Evolutionary conservation across 208 protist species (phyloP).

Genomic region (Leishmania major): DNA sequence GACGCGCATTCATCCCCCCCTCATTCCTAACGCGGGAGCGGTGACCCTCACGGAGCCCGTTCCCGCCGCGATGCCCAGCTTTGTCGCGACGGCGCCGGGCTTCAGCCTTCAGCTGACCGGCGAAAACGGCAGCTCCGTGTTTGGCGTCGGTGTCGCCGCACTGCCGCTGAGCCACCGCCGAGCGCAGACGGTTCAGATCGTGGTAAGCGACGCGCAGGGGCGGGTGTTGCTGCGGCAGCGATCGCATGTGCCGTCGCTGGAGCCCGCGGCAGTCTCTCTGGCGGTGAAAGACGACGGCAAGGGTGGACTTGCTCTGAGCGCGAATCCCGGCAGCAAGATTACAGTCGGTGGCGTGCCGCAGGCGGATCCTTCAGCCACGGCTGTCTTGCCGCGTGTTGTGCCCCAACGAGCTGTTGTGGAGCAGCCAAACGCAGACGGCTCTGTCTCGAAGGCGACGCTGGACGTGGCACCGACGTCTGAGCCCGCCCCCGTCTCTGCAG

Average conservation of each 20-base stretch:
- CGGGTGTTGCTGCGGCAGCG: slow-evolving; percentile 56
- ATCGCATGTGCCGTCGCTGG: slow-evolving; percentile 49
- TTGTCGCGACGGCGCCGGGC: slow-evolving; percentile 42
- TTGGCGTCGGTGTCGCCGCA: slow-evolving; percentile 39
- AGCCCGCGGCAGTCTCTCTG: slow-evolving; percentile 32
- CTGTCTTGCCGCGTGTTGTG: slow-evolving; percentile 21
- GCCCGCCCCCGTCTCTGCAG: not conserved
- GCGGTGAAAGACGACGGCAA: slow-evolving; percentile 38
- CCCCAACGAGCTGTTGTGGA: slow-evolving; percentile 38
- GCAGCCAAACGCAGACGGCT: slow-evolving; percentile 41
- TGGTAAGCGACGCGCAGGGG: slow-evolving; percentile 45
- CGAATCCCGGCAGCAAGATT: slow-evolving; percentile 12
- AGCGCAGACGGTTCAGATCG: slow-evolving; percentile 57
- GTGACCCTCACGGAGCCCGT: not conserved
- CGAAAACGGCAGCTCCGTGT: slow-evolving; percentile 53
- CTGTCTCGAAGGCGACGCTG: slow-evolving; percentile 30
- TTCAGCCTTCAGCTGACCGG: slow-evolving; percentile 62
- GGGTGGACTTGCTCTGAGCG: slow-evolving; percentile 27
- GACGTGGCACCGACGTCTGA: slow-evolving; percentile 30
- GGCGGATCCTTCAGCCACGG: slow-evolving; percentile 16
- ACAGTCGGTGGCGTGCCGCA: slow-evolving; percentile 22
- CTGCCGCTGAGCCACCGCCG: slow-evolving; percentile 50
- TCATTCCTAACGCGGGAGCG: not conserved
- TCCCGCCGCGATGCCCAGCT: slow-evolving; percentile 15
- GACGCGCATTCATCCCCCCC: slow-evolving; percentile 32